These are phyloP conservation scores for Leptographium lundbergii DNA, from an alignment of 2,329 filamentous ascomycete species.

Conservation along the genomic window DNA sequence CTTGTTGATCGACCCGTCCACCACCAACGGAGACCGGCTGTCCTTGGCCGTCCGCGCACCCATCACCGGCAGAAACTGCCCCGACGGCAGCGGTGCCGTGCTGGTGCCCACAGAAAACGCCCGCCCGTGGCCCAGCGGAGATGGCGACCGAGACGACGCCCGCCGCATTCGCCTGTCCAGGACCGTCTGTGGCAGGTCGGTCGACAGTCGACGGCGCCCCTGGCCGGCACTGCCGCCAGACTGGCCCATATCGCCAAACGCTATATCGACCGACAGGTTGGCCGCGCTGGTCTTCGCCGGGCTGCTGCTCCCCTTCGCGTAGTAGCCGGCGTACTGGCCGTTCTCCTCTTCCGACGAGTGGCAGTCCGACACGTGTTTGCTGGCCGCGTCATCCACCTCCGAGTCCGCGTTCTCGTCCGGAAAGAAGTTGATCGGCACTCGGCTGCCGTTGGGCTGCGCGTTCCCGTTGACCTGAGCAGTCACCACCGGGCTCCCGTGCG, in stretches of 20 bases:
- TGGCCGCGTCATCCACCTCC: slow-evolving; percentile 31
- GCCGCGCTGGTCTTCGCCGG: slow-evolving; percentile 14
- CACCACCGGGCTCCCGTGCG: slow-evolving; percentile 7
- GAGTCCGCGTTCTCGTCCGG: slow-evolving; percentile 36
- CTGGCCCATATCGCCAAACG: slow-evolving; percentile 34
- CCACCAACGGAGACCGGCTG: slow-evolving; percentile 23
- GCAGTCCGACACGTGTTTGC: slow-evolving; percentile 27
- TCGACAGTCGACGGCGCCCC: slow-evolving; percentile 32
- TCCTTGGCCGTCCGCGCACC: slow-evolving; percentile 19
- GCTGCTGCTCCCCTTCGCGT: slow-evolving; percentile 20
- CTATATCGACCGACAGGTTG: slow-evolving; percentile 25
- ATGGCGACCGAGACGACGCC: slow-evolving; percentile 39
- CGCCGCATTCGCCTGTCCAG: slow-evolving; percentile 40
- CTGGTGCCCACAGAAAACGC: slow-evolving; percentile 28
- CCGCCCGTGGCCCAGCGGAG: slow-evolving; percentile 38
- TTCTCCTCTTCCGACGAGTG: slow-evolving; percentile 34
- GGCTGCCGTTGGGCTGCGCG: slow-evolving; percentile 31
- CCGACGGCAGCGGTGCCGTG: slow-evolving; percentile 26
- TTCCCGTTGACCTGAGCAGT: slow-evolving; percentile 16
- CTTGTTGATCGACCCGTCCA: slow-evolving; percentile 27
- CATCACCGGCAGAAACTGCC: slow-evolving; percentile 20
- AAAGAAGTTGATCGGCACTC: slow-evolving; percentile 40
- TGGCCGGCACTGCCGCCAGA: not conserved
- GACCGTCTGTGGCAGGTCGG: slow-evolving; percentile 40
- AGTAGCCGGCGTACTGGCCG: slow-evolving; percentile 24